Percentiles rank a stretch among this genome's conserved stretches.
Conservation (phyloP, 371 early-diverging fungal genomes). For the Syncephalastrum monosporum region DNA sequence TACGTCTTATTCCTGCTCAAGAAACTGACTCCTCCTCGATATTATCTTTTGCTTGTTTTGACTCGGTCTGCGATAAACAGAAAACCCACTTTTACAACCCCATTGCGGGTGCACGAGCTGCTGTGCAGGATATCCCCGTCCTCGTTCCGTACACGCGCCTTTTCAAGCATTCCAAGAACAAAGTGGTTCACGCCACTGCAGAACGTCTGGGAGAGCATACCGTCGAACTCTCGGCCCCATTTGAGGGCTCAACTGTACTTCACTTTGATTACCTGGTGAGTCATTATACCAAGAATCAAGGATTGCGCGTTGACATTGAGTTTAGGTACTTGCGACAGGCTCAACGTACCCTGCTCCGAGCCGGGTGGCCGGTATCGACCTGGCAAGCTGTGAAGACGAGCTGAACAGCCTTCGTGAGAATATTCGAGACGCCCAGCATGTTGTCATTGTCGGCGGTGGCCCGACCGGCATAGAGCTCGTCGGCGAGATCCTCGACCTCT, state of each 20-base stretch:
- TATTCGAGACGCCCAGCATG: conserved; percentile 38
- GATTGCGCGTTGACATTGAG: no score
- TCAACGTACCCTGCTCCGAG: conserved; percentile 23
- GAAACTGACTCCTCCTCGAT: no score
- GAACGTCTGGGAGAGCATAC: conserved; percentile 13
- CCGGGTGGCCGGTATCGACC: conserved; percentile 7
- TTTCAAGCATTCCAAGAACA: conserved; percentile 20
- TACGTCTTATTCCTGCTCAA: not conserved
- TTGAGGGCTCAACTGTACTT: conserved; percentile 15
- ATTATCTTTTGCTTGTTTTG: no score
- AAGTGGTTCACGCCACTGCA: conserved; percentile 31
- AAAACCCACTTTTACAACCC: conserved; percentile 35
- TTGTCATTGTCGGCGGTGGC: conserved; percentile 61
- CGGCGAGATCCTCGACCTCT: conserved; percentile 47
- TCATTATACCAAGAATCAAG: no score
- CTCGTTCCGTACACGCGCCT: conserved; percentile 28
- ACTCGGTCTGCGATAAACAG: not conserved
- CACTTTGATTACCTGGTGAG: conserved; percentile 21
- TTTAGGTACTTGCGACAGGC: conserved; percentile 29
- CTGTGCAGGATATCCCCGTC: conserved; percentile 20
- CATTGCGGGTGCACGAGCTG: conserved; percentile 29
- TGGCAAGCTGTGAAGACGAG: conserved; percentile 24
- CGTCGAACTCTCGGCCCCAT: conserved; percentile 15
- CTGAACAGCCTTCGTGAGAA: conserved; percentile 27
- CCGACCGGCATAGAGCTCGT: conserved; percentile 57